Conservation (phyloP, 2,329 filamentous ascomycete species). For the Calonectria pseudoreteaudii region DNA sequence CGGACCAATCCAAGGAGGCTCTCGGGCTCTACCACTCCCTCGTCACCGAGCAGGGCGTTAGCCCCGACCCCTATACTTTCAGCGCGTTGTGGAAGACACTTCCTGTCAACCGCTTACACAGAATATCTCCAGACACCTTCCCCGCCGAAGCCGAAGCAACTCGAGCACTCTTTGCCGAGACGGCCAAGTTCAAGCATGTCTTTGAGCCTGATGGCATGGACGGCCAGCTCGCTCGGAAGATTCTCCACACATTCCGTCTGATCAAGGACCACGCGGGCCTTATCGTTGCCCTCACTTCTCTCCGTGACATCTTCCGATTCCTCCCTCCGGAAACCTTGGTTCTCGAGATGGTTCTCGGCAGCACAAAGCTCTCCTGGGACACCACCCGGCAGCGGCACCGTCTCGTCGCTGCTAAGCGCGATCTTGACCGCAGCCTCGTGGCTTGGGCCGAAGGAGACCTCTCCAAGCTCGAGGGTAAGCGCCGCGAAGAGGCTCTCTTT, state of each 20-base stretch:
- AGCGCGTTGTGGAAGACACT: conserved; percentile 74
- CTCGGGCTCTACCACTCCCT: conserved; percentile 67
- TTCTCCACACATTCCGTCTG: conserved; percentile 63
- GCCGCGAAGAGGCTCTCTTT: conserved; percentile 54
- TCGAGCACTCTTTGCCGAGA: conserved; percentile 60
- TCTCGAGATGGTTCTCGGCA: conserved; percentile 60
- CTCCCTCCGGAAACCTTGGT: conserved; percentile 58
- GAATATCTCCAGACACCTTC: conserved; percentile 45
- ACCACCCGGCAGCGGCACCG: conserved; percentile 53
- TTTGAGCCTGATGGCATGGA: conserved; percentile 59
- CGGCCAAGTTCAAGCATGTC: conserved; percentile 60
- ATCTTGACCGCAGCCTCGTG: conserved; percentile 54
- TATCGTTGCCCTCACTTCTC: conserved; percentile 57
- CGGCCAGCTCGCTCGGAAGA: conserved; percentile 60
- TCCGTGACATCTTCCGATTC: conserved; percentile 58
- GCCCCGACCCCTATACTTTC: conserved; percentile 77
- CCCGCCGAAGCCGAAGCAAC: conserved; percentile 48
- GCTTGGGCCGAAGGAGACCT: conserved; percentile 45
- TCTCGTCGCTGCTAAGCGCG: conserved; percentile 56
- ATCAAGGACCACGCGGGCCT: conserved; percentile 58
- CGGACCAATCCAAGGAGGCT: conserved; percentile 66
- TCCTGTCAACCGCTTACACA: conserved; percentile 60
- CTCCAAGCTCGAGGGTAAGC: conserved; percentile 50
- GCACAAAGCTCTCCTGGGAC: conserved; percentile 57
- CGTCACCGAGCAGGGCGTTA: conserved; percentile 59